Percentiles rank a stretch among this genome's conserved stretches.
Conservation (phyloP, 192 early-diverging fungal genomes). For the Cladochytrium replicatum region DNA sequence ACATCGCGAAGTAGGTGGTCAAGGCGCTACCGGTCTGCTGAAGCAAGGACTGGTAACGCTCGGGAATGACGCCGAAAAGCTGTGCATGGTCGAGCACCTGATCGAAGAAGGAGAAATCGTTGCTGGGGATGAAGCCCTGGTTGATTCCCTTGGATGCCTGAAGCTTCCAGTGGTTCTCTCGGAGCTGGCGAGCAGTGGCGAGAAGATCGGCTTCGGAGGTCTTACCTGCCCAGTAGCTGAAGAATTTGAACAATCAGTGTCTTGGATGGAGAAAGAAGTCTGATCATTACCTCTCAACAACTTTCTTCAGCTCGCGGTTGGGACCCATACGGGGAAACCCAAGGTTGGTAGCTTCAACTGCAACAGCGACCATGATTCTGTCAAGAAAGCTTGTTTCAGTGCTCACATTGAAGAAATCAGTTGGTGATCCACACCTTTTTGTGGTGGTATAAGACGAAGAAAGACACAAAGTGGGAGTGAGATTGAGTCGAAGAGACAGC, state of each 20-base stretch:
- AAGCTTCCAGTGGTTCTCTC: slow-evolving; percentile 43
- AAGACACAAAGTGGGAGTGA: too few species aligned
- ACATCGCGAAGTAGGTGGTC: slow-evolving; percentile 96
- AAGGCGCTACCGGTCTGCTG: slow-evolving; percentile 23
- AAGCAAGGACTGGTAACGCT: slow-evolving; percentile 44
- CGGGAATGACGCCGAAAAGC: slow-evolving; percentile 49
- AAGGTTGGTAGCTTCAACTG: too few species aligned
- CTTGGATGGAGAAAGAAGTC: too few species aligned
- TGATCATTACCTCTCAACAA: too few species aligned
- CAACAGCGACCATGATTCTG: too few species aligned
- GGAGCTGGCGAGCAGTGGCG: slow-evolving; percentile 43
- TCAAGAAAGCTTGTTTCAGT: too few species aligned
- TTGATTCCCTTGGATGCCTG: slow-evolving; percentile 61
- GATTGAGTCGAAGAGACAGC: too few species aligned
- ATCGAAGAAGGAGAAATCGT: slow-evolving; percentile 96
- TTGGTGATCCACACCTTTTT: too few species aligned
- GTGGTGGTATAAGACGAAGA: too few species aligned
- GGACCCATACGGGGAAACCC: slow-evolving; percentile 92
- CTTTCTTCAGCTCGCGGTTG: slow-evolving; percentile 93
- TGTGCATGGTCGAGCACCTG: slow-evolving; percentile 59
- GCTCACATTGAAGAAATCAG: too few species aligned
- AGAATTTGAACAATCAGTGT: too few species aligned
- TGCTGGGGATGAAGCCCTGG: slow-evolving; percentile 69
- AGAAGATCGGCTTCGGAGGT: slow-evolving; percentile 58
- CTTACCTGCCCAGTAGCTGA: slow-evolving; percentile 89